Evolutionary conservation across 1,284 basidiomycete species (phyloP), one percentile per base, ranked within the genome.

Genomic region (Grifola frondosa): DNA sequence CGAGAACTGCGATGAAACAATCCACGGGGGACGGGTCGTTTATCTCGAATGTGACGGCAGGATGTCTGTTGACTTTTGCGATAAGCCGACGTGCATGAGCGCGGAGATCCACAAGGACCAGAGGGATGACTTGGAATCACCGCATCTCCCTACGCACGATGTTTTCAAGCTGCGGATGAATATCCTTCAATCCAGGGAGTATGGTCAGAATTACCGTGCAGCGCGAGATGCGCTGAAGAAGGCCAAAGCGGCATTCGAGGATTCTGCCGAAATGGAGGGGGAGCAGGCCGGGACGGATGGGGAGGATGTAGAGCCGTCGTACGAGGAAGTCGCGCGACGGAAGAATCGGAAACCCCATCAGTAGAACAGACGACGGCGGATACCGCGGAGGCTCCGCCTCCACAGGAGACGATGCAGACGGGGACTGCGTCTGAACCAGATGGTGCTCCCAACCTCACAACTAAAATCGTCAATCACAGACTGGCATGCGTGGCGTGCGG

Each of bases 1-100:
- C 40, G 52, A 49, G n/a, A 45, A 50, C 21, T 62, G 60, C 29
- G 46, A 49, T 3, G 25, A 42, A 0, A 50, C 38, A 6, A 44
- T 59, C 6, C 49, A 42, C 24, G 59, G 58, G 2, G 34, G 56
- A 6, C 59, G 59, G 10, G 46, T 56, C 17, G 46, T 61, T 26
- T 62, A 59, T 38, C 46, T 62, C 4, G 58, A 60, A 44, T 62
- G 60, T 33, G 46, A 46, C 13, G 23, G 30, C 6, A 39, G 35
- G 16, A 50, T 37, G 22, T 54, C 57, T 0, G 43, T 57, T n/a
- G 57, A 60, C 40, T 48, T 60, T 22, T 60, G 59, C 36, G 52
- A 52, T 30, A 52, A 44, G 25, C 40, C 49, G 0, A 52, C 45
- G 3, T 61, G 59, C n/a, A 40, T 42, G 8, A 25, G 33, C 1